A percentile compares a stretch with the other conserved stretches of the same genome.
These are phyloP conservation scores for Quercus bicolor DNA, from an alignment of 306 rosid species.

Conservation along the genomic window DNA sequence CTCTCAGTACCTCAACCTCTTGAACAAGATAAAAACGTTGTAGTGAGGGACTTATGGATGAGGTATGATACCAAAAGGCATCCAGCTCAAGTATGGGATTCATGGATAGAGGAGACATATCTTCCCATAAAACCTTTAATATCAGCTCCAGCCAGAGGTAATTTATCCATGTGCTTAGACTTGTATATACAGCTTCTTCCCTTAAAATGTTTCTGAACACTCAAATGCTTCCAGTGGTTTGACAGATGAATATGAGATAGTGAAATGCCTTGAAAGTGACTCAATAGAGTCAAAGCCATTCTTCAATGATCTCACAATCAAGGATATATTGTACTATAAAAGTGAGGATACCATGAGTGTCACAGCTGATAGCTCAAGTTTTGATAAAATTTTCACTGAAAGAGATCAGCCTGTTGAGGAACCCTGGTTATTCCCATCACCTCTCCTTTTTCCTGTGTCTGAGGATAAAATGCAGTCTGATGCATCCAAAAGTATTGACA, in stretches of 20 bases:
- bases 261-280: slow-evolving; percentile 41
- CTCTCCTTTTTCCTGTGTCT: slow-evolving; percentile 26
- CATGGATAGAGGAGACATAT: slow-evolving; percentile 67
- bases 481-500: slow-evolving; percentile 34
- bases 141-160: slow-evolving; percentile 59
- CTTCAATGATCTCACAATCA: slow-evolving; percentile 24
- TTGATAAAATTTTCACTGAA: slow-evolving; percentile 32
- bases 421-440: slow-evolving; percentile 69
- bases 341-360: slow-evolving; percentile 27
- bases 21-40: slow-evolving; percentile 39
- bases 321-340: slow-evolving; percentile 40
- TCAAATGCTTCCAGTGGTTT: slow-evolving; percentile 98
- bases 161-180: slow-evolving; percentile 32
- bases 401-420: slow-evolving; percentile 79
- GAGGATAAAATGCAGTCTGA: slow-evolving; percentile 41
- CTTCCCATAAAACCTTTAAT: slow-evolving; percentile 41
- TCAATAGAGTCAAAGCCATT: slow-evolving; percentile 31
- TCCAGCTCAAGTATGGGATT: slow-evolving; percentile 40
- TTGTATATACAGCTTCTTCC: slow-evolving; percentile 26
- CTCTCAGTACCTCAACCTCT: slow-evolving; percentile 59
- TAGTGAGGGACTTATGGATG: slow-evolving; percentile 82
- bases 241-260: slow-evolving; percentile 74
- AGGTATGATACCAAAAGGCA: slow-evolving; percentile 44
- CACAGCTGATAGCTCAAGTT: slow-evolving; percentile 31
- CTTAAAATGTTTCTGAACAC: slow-evolving; percentile 87